Base-by-base conservation (phyloP, 2,329 filamentous ascomycete genomes). In the Aspergillus sp. region DNA sequence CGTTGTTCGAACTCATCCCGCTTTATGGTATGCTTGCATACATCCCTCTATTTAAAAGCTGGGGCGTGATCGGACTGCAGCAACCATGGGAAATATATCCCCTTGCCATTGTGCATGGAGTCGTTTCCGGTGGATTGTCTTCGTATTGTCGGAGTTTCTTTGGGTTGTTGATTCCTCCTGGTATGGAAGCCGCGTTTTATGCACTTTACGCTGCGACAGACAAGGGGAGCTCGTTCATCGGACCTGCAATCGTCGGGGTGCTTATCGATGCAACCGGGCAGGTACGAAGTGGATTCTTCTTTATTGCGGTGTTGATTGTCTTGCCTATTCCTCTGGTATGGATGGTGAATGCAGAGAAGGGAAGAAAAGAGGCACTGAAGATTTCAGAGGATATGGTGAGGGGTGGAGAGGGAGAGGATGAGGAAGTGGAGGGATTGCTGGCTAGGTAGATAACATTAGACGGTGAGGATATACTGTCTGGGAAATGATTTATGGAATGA, bases 1-100 rank as follows among this genome's bases (percentile, higher is more conserved):
- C 81, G 2, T 79, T 97, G 2, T 96, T 97, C 69, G 92, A 96
- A 74, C 74, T 95, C n/a, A 96, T 97, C 53, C 93, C 93, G 0
- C 71, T 97, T 0, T 97, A 97, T 67, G 92, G 92, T 0, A 82
- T 97, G 38, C 78, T 95, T 15, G 92, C 91, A 2, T 96, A 94
- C 69, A 82, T 97, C 8, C 91, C 92, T 0, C 85, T 91, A 4
- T 83, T 97, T 41, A 84, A 86, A 64, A 79, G 81, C 3, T 88
- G 89, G 80, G 92, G 91, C 1, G 87, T 91, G 0, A 78, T 91
- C 9, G 93, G 93, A 1, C 81, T 97, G 15, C 91, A 96, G 75
- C 87, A 92, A 74, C 88, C 90, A 3, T 96, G 91, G 90, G 93
- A 97, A 70, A 97, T 97, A 87, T 97, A 94, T 70, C 91, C 91